Conservation (phyloP, 192 early-diverging fungal species). For the Coemansia sp. region DNA sequence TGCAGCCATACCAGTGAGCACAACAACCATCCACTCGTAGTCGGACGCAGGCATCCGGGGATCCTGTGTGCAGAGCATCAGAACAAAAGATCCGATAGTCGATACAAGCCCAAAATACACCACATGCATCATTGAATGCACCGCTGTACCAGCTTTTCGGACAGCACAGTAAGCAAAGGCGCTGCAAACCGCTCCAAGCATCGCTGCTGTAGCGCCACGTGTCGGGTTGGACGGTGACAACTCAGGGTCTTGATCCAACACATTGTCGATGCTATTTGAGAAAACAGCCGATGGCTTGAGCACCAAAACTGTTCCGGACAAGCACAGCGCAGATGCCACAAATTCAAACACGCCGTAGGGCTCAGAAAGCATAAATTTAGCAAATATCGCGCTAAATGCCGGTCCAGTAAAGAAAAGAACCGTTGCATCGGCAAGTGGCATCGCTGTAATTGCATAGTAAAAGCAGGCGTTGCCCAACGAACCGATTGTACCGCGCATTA, state of each 20-base stretch:
- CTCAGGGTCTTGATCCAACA: neutral
- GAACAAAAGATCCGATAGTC: constrained; percentile 48
- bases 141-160: constrained; percentile 65
- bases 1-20: constrained; percentile 58
- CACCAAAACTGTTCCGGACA: constrained; percentile 67
- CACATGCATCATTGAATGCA: constrained; percentile 77
- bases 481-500: constrained; percentile 65
- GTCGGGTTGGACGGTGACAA: neutral
- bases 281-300: constrained; percentile 62
- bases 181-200: constrained; percentile 61
- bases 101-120: constrained; percentile 73
- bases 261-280: neutral
- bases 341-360: constrained; percentile 62
- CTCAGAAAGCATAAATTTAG: constrained; percentile 62
- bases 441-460: constrained; percentile 67
- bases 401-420: constrained; percentile 78
- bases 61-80: constrained; percentile 32
- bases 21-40: constrained; percentile 55
- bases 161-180: constrained; percentile 70
- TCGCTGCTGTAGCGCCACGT: constrained; percentile 52
- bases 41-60: constrained; percentile 30
- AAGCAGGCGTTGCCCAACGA: constrained; percentile 67
- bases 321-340: constrained; percentile 55
- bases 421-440: constrained; percentile 76
- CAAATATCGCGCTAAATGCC: constrained; percentile 73